Evolutionary conservation across 148 eudicot genomes (phyloP).

Genomic region (Amaranthus palmeri): DNA sequence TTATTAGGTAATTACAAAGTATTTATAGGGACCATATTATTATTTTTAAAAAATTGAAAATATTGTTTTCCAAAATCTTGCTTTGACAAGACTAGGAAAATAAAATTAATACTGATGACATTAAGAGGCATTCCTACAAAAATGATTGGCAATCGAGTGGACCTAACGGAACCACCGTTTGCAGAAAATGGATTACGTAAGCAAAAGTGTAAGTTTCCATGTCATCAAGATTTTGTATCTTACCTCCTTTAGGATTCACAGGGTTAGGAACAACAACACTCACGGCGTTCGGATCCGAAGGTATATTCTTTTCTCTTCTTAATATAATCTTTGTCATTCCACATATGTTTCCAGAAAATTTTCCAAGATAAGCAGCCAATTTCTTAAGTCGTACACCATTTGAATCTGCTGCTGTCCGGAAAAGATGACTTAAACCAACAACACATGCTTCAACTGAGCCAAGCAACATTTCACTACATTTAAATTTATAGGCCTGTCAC

Average conservation of each 20-base stretch:
- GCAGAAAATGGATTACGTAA: not conserved
- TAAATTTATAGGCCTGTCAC: conserved; percentile 37
- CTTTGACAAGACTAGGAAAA: not conserved
- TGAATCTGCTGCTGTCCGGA: conserved; percentile 57
- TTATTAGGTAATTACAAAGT: not conserved
- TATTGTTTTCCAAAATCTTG: not conserved
- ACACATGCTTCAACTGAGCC: conserved; percentile 83
- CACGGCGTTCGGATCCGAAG: conserved; percentile 76
- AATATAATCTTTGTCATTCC: conserved; percentile 57
- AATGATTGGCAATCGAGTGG: not conserved
- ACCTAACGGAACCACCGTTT: not conserved
- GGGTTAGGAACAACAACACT: conserved; percentile 65
- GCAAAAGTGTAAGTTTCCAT: not conserved
- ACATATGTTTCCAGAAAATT: conserved; percentile 39
- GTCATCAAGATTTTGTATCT: not conserved
- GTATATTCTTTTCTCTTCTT: conserved; percentile 63
- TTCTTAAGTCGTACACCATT: conserved; percentile 66
- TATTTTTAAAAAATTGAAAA: not conserved
- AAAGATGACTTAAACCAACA: conserved; percentile 83
- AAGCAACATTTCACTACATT: conserved; percentile 32
- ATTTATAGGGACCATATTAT: not conserved
- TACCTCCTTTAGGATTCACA: conserved; percentile 47
- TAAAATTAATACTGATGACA: not conserved
- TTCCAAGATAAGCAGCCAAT: conserved; percentile 61
- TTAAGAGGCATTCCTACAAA: not conserved